Conservation (phyloP, 2,329 filamentous ascomycete species). For the Biscogniauxia marginata region DNA sequence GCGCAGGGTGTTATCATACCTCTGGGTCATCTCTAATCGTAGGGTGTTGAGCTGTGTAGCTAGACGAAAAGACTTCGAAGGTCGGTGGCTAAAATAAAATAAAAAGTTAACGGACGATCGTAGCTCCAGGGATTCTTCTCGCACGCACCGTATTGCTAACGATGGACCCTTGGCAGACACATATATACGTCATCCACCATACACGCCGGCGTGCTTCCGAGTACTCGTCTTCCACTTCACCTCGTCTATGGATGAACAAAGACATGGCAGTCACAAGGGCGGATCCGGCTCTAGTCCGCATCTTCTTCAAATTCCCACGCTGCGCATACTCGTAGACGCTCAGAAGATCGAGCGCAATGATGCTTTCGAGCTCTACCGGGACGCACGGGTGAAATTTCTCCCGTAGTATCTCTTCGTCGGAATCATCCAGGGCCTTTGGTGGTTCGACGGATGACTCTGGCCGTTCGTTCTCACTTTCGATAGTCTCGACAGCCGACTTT, state of each 20-base stretch:
- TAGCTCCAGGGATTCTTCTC: not conserved
- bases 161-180: slow-evolving; percentile 49
- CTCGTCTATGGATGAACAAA: slow-evolving; percentile 41
- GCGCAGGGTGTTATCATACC: slow-evolving; percentile 26
- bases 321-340: slow-evolving; percentile 54
- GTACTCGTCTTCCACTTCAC: slow-evolving; percentile 38
- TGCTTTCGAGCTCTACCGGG: slow-evolving; percentile 46
- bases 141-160: slow-evolving; percentile 47
- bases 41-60: slow-evolving; percentile 45
- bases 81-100: slow-evolving; percentile 37
- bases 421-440: slow-evolving; percentile 42
- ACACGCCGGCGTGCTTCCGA: slow-evolving; percentile 45
- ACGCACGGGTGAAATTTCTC: slow-evolving; percentile 43
- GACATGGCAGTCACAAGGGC: slow-evolving; percentile 47
- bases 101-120: not conserved
- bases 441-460: slow-evolving; percentile 45
- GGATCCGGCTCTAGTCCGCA: slow-evolving; percentile 47
- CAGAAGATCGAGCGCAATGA: slow-evolving; percentile 47
- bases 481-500: slow-evolving; percentile 45
- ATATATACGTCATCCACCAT: slow-evolving; percentile 57
- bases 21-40: slow-evolving; percentile 41
- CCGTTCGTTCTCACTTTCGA: slow-evolving; percentile 48
- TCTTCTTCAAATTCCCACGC: slow-evolving; percentile 51
- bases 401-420: slow-evolving; percentile 31
- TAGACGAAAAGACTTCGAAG: slow-evolving; percentile 42